These are phyloP conservation scores for Metschnikowia hibisci DNA, from an alignment of 805 yeast species.

Conservation along the genomic window DNA sequence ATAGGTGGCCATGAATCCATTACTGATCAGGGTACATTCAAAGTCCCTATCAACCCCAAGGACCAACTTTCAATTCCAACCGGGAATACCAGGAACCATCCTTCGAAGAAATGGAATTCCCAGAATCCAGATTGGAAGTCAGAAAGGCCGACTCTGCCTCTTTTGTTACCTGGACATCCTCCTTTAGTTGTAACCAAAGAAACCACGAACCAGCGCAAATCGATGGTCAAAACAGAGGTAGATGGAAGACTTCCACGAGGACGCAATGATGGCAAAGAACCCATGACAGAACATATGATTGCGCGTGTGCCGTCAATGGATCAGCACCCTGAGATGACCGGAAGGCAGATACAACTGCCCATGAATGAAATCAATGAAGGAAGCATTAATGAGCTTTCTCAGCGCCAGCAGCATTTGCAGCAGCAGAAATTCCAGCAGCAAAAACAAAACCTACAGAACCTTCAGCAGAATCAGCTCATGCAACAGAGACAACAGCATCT, in stretches of 20 bases:
- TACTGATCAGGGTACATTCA: not conserved
- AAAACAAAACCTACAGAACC: not conserved
- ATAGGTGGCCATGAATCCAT: not conserved
- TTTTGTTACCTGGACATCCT: conserved; percentile 4
- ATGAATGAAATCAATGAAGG: not conserved
- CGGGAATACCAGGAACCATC: not conserved
- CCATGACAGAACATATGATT: not conserved
- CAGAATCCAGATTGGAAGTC: not conserved
- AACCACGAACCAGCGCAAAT: not conserved
- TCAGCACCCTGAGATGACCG: not conserved
- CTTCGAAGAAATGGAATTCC: not conserved
- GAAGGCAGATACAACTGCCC: not conserved
- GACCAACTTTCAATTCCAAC: not conserved
- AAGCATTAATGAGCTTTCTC: not conserved
- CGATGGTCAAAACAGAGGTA: not conserved
- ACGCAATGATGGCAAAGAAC: not conserved
- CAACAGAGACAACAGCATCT: conserved; percentile 1
- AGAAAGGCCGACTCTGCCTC: conserved; percentile 1
- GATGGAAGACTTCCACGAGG: not conserved
- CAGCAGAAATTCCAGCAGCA: conserved; percentile 3
- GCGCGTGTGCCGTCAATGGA: not conserved
- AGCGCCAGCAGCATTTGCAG: conserved; percentile 1
- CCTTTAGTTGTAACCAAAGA: conserved; percentile 2
- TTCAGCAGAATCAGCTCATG: conserved; percentile 1
- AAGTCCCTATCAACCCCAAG: conserved; percentile 2